These are phyloP conservation scores for Trichomonascus vanleenenianus DNA, from an alignment of 805 yeast species.

Conservation along the genomic window DNA sequence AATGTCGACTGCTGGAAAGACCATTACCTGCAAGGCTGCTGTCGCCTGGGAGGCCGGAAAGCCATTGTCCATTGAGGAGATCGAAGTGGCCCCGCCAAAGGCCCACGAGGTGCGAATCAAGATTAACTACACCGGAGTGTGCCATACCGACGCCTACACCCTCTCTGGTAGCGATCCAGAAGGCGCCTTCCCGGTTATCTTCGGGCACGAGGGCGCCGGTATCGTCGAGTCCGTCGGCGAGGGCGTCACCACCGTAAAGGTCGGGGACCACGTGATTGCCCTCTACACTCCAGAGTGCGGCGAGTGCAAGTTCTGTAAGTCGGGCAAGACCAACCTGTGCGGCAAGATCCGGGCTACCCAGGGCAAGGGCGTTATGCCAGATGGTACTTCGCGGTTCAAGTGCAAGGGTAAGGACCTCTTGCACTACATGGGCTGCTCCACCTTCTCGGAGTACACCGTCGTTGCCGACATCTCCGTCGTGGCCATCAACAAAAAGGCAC, in stretches of 20 bases:
- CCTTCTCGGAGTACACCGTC: constrained; percentile 95
- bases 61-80: constrained; percentile 65
- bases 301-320: constrained; percentile 89
- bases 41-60: constrained; percentile 95
- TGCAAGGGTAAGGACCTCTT: constrained; percentile 65
- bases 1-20: constrained; percentile 28
- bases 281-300: constrained; percentile 95
- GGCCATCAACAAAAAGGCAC: constrained; percentile 78
- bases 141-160: constrained; percentile 98
- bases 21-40: constrained; percentile 86
- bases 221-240: constrained; percentile 92
- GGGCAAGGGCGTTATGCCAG: constrained; percentile 98
- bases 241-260: constrained; percentile 82
- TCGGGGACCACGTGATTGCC: constrained; percentile 90
- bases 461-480: constrained; percentile 97
- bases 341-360: constrained; percentile 94
- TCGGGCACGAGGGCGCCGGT: constrained; percentile 99
- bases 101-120: constrained; percentile 97
- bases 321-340: constrained; percentile 96
- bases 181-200: constrained; percentile 85
- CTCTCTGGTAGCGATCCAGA: constrained; percentile 93
- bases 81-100: constrained; percentile 88
- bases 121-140: constrained; percentile 82
- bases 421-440: constrained; percentile 98
- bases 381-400: constrained; percentile 87